Base-by-base conservation (phyloP, 208 protist genomes). In the Zelonia costaricensis region DNA sequence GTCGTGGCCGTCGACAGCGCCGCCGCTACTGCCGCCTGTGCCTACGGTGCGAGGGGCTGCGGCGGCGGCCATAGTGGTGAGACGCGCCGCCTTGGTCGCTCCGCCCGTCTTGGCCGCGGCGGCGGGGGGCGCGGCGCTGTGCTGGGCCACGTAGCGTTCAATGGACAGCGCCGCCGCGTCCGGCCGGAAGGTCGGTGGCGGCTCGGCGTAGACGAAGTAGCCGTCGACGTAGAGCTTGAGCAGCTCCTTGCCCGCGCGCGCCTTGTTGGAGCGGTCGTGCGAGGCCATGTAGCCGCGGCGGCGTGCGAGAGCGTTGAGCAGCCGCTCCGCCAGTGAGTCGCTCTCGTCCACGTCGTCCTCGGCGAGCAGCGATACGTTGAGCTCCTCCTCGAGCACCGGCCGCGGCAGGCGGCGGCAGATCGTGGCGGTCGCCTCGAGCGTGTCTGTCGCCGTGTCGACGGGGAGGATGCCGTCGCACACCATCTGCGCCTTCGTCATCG, bases 391-490 rank as follows among this genome's bases (percentile, higher is more conserved):
- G 27, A 97, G 55, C 39, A 96, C 62, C 31, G 49, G 30, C 3
- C 80, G 78, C 23, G 84, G 80, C 36, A 95, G 47, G 25, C 62
- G 82, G 15, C 74, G 74, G 62, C 83, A 91, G 15, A 94, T 51
- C 12, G 93, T 78, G 3, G 74, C 59, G 43, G 77, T 62, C n/a
- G 88, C 69, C 40, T 72, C 70, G 25, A 97, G 68, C 16, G 79
- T 76, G 52, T 95, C 80, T 5, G 84, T 92, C 35, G 78, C 73
- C 31, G 78, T 91, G 62, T 91, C 87, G 15, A 99, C 94, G 10
- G 98, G 97, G 4, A 99, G 82, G 31, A 99, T 91, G 54, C 98
- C 98, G 68, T 98, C 96, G 62, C 92, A 98, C 56, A 99, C 84
- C 93, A 99, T 97, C 54, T 99, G 93, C 49, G 85, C 94, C 52